phyloP scores from a whole-genome alignment of 2,329 filamentous ascomycete species.

The Macroventuria anomochaeta region DNA sequence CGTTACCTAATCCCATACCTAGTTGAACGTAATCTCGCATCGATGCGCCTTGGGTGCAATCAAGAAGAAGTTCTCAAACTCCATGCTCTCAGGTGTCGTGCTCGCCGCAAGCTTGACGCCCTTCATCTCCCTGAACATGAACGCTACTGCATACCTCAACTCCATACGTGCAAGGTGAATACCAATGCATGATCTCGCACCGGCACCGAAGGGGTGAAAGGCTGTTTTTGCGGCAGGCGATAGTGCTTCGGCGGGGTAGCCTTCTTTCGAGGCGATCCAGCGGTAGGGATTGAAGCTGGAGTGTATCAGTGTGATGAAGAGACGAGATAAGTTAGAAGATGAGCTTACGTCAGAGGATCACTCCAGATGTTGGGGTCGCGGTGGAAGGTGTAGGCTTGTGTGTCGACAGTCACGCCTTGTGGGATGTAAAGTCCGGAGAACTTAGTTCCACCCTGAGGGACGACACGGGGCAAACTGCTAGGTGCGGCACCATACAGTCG shows the following conservation, averaged over 20 bases:
- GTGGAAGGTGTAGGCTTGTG: slow-evolving; percentile 51
- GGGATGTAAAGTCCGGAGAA: slow-evolving; percentile 48
- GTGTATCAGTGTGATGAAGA: neutral
- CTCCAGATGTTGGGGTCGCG: slow-evolving; percentile 43
- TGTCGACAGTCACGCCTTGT: slow-evolving; percentile 47
- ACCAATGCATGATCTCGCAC: slow-evolving; percentile 72
- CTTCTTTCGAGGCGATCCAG: slow-evolving; percentile 37
- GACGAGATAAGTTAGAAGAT: too few relatives aligned
- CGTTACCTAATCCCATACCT: neutral
- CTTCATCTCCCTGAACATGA: slow-evolving; percentile 59
- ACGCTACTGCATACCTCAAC: slow-evolving; percentile 58
- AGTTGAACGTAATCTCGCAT: slow-evolving; percentile 47
- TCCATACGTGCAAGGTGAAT: slow-evolving; percentile 70
- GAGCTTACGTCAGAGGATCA: slow-evolving; percentile 31
- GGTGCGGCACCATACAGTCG: slow-evolving; percentile 48
- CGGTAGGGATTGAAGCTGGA: slow-evolving; percentile 44
- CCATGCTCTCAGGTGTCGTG: slow-evolving; percentile 51
- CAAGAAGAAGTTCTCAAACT: slow-evolving; percentile 54
- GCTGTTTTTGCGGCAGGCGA: slow-evolving; percentile 54
- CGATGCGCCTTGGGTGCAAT: slow-evolving; percentile 53
- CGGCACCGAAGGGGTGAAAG: slow-evolving; percentile 73
- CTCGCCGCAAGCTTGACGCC: slow-evolving; percentile 34
- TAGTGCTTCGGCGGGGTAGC: slow-evolving; percentile 29
- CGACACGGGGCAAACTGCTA: slow-evolving; percentile 46
- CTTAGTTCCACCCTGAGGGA: slow-evolving; percentile 44